Evolutionary conservation across 805 yeast species (phyloP).

Genomic region (Cyberlindnera samutprakarnensis): DNA sequence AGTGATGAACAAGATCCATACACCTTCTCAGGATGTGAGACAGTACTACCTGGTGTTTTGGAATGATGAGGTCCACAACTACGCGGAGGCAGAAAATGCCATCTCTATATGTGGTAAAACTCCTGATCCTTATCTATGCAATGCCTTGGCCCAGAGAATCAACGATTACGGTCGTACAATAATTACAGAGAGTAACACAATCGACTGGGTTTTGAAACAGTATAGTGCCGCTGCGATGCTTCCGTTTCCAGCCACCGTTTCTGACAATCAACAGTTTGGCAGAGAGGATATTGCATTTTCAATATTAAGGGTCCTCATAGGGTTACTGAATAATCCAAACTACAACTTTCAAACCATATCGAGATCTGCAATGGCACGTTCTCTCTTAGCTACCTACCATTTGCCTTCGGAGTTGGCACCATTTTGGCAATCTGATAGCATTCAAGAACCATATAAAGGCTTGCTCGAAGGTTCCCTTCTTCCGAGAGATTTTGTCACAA

Average conservation of each 20-base stretch:
- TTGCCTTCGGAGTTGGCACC: constrained; percentile 11
- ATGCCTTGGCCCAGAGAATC: constrained; percentile 39
- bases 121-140: too few species aligned
- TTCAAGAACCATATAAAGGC: constrained; percentile 9
- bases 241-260: constrained; percentile 47
- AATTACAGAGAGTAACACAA: too few species aligned
- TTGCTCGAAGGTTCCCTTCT: constrained; percentile 11
- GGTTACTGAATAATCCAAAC: constrained; percentile 32
- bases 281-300: constrained; percentile 40
- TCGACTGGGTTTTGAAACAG: too few species aligned
- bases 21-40: constrained; percentile 3
- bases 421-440: constrained; percentile 16
- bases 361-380: constrained; percentile 35
- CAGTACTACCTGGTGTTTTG: constrained; percentile 52
- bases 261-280: constrained; percentile 40
- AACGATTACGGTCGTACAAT: constrained; percentile 47
- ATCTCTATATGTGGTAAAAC: constrained; percentile 31
- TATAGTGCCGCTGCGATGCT: too few species aligned
- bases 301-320: constrained; percentile 45
- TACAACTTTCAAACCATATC: constrained; percentile 29
- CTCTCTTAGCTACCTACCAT: constrained; percentile 28
- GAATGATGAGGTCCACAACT: constrained; percentile 73
- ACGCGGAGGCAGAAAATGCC: constrained; percentile 44
- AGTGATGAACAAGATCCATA: constrained; percentile 4
- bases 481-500: constrained; percentile 5